A percentile compares a stretch with the other conserved stretches of the same genome.
Evolutionary conservation across 495 filamentous ascomycete species (phyloP).

Genomic region (Talaromyces stipitatus): DNA sequence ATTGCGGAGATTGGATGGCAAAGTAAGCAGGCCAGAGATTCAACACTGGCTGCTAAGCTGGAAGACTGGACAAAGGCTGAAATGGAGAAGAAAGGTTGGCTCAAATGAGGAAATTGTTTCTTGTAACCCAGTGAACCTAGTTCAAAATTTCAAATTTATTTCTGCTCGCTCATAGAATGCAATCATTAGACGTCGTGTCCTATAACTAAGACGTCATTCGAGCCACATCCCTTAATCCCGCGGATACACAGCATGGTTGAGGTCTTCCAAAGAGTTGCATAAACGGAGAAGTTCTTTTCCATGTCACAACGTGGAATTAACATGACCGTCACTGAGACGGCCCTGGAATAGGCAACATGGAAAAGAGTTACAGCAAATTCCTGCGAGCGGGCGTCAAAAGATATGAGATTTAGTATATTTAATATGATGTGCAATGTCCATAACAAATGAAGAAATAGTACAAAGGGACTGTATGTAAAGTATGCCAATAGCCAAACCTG

Average conservation of each 20-base stretch:
- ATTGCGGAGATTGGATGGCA: slow-evolving; percentile 6
- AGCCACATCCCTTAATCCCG: no score
- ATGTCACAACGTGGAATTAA: no score
- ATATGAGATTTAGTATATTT: background rate
- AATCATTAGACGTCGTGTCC: no score
- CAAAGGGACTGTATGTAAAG: background rate
- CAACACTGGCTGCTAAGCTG: background rate
- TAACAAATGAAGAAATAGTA: background rate
- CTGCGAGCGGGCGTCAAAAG: background rate
- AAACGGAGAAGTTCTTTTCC: no score
- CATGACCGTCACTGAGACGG: no score
- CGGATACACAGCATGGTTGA: no score
- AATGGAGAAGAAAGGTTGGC: slow-evolving; percentile 1
- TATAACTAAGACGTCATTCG: no score
- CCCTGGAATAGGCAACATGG: background rate
- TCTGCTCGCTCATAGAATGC: background rate
- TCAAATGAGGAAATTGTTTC: background rate
- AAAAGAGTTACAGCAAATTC: background rate
- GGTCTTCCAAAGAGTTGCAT: no score
- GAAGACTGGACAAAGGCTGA: slow-evolving; percentile 5
- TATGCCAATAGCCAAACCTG: background rate
- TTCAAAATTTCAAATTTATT: background rate
- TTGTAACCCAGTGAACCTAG: background rate
- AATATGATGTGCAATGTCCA: background rate
- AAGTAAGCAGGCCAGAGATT: slow-evolving; percentile 1